A percentile compares a stretch with the other conserved stretches of the same genome.
Evolutionary conservation across 148 eudicot genomes (phyloP).

Genomic region (Silene conica): DNA sequence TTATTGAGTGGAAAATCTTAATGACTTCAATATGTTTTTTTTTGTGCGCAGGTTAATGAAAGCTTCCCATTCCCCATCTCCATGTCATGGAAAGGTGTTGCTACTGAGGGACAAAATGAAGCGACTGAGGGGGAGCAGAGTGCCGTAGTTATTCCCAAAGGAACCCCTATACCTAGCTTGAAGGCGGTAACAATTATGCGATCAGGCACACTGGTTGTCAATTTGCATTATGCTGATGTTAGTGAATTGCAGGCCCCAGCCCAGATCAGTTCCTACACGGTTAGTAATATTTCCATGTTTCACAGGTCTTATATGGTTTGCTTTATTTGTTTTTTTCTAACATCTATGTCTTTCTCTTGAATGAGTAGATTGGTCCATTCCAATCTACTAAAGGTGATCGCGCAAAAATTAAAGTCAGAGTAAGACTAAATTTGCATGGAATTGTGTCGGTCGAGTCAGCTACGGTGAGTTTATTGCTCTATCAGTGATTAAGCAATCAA

Average conservation of each 20-base stretch:
- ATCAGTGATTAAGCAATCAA: background rate
- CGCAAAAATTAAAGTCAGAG: constrained; percentile 78
- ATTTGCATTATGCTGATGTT: constrained; percentile 82
- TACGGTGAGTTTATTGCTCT: constrained; percentile 45
- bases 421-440: constrained; percentile 72
- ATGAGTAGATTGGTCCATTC: constrained; percentile 81
- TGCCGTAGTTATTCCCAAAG: constrained; percentile 75
- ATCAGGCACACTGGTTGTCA: constrained; percentile 63
- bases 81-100: constrained; percentile 75
- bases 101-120: constrained; percentile 53
- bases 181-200: constrained; percentile 78
- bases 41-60: constrained; percentile 61
- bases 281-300: constrained; percentile 22
- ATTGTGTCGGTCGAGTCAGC: constrained; percentile 79
- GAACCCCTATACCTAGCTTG: constrained; percentile 70
- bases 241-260: constrained; percentile 74
- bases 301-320: background rate
- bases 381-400: constrained; percentile 64
- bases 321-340: background rate
- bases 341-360: background rate
- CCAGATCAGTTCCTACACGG: constrained; percentile 83
- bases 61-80: constrained; percentile 76
- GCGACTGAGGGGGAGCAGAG: constrained; percentile 55
- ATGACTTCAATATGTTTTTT: background rate
- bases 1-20: background rate